phyloP scores from a whole-genome alignment of 1,284 basidiomycete species.

The Trichosporon inkin region DNA sequence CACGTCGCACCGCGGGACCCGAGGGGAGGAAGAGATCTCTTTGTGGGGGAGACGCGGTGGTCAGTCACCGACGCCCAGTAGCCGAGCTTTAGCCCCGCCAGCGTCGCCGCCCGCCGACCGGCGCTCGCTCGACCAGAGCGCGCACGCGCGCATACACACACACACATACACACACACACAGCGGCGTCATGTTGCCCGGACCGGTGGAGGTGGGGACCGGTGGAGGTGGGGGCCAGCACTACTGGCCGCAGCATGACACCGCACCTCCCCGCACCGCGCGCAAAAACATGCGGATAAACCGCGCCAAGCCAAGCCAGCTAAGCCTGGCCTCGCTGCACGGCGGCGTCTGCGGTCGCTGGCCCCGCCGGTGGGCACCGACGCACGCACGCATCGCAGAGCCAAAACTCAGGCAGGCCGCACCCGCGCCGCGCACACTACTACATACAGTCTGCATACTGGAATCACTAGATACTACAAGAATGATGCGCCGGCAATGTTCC shows the following conservation, averaged over 20 bases:
- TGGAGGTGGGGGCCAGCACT: not conserved
- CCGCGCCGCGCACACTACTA: too few relatives aligned
- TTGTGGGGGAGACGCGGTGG: too few relatives aligned
- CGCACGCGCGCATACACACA: too few relatives aligned
- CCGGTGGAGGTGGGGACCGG: not conserved
- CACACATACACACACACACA: not conserved
- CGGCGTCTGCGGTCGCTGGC: not conserved
- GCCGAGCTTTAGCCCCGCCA: too few relatives aligned
- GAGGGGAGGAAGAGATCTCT: too few relatives aligned
- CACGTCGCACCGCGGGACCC: too few relatives aligned
- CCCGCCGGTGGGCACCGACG: not conserved
- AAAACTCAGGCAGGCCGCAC: not conserved
- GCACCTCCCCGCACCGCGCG: constrained; percentile 3
- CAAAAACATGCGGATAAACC: not conserved
- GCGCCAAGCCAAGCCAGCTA: not conserved
- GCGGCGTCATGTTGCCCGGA: not conserved
- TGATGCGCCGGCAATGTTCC: not conserved
- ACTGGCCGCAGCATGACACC: constrained; percentile 1
- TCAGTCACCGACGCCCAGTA: too few relatives aligned
- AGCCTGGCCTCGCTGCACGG: too few relatives aligned
- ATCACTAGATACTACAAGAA: too few relatives aligned
- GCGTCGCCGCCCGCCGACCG: too few relatives aligned
- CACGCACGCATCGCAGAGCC: not conserved
- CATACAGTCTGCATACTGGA: too few relatives aligned
- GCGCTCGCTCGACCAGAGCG: too few relatives aligned